Evolutionary conservation across 2,329 filamentous ascomycete species (phyloP), one percentile per base, ranked within the genome.

Genomic region (Lasiodiplodia sp.): DNA sequence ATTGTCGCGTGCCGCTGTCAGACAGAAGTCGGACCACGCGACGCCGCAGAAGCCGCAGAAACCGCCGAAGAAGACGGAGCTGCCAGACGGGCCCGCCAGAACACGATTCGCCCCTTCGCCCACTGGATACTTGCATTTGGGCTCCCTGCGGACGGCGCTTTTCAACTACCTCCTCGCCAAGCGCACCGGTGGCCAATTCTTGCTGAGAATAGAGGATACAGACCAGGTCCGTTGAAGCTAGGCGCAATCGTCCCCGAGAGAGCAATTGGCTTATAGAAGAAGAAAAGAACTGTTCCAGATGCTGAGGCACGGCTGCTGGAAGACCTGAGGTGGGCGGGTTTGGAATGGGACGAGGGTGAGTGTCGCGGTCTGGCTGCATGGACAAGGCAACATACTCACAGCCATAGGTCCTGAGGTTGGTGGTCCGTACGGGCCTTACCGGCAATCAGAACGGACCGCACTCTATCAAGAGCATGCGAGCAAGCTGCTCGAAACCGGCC

Each of bases 61-160:
- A 28, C 67, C 60, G 28, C 52, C 52, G 4, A 66, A 47, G 38
- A 60, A 55, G 34, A 57, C 23, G 2, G 60, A 40, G 31, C 25
- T 66, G 21, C 60, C 62, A 58, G 40, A 58, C 7, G 72, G 57
- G 8, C 67, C 67, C 8, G 88, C 88, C 69, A 86, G 93, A 78
- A 93, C 96, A 21, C 90, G 96, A 57, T 99, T 99, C 80, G 96
- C 96, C 1, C 96, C 96, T 0, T 98, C 96, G 1, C 96, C 96
- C 0, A 99, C 96, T 0, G 96, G 96, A 1, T 94, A 95, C 75
- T 86, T 99, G 28, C 96, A 99, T 80, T 85, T 99, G 14, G 96
- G 96, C 4, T 97, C 94, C 0, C 80, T 99, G 44, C 87, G 96
- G 69, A 99, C 96, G 0, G 96, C 96, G 0, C 81, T 99, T n/a